Percentiles rank a stretch among this genome's conserved stretches.
Evolutionary conservation across 2,329 filamentous ascomycete species (phyloP).

Genomic region (Clonostachys byssicola): DNA sequence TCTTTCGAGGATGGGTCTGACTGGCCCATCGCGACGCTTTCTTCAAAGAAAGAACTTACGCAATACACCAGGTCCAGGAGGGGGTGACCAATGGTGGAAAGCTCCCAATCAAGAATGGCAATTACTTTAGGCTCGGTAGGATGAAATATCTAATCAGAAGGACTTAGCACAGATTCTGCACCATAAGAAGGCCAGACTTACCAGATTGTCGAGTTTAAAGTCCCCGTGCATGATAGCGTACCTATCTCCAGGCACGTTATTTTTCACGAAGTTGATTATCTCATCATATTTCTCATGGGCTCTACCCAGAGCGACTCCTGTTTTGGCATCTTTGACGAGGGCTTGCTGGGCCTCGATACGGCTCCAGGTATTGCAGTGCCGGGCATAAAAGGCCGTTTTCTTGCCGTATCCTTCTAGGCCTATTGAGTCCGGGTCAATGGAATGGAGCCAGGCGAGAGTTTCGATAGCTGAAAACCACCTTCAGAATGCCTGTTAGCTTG

Average conservation of each 20-base stretch:
- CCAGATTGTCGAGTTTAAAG: slow-evolving; percentile 79
- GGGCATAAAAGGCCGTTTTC: slow-evolving; percentile 69
- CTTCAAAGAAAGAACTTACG: slow-evolving; percentile 10
- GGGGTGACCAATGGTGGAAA: slow-evolving; percentile 87
- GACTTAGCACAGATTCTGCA: too few relatives aligned
- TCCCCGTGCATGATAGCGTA: slow-evolving; percentile 78
- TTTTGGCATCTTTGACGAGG: slow-evolving; percentile 63
- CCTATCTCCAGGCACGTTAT: slow-evolving; percentile 65
- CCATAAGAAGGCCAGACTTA: too few relatives aligned
- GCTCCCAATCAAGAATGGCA: slow-evolving; percentile 90
- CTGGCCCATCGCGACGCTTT: too few relatives aligned
- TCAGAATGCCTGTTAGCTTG: not conserved
- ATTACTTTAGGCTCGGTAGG: slow-evolving; percentile 76
- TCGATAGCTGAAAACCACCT: slow-evolving; percentile 56
- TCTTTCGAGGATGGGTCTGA: too few relatives aligned
- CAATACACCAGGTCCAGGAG: slow-evolving; percentile 80
- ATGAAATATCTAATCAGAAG: slow-evolving; percentile 55
- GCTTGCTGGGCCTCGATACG: slow-evolving; percentile 70
- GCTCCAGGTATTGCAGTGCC: slow-evolving; percentile 75
- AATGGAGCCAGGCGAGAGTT: slow-evolving; percentile 79
- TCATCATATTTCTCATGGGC: slow-evolving; percentile 79
- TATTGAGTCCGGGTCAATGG: slow-evolving; percentile 58
- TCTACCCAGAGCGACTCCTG: slow-evolving; percentile 65
- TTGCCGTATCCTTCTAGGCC: slow-evolving; percentile 67
- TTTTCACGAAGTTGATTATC: slow-evolving; percentile 66